Base-by-base conservation (phyloP, 2,329 filamentous ascomycete genomes). In the Fusarium praegraminearum region DNA sequence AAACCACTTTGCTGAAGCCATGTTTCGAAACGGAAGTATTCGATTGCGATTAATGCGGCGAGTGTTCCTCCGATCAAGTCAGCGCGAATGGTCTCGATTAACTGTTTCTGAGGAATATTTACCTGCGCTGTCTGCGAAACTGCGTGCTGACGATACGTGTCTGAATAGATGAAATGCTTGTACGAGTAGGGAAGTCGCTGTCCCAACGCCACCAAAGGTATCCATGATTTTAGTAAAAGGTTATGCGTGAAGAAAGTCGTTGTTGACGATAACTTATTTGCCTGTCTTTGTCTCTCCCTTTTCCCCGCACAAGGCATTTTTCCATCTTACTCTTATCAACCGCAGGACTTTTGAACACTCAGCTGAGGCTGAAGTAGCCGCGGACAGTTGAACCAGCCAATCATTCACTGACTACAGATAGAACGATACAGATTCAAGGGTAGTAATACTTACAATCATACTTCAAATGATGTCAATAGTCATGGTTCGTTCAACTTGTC, bases 211-310 rank as follows among this genome's bases (percentile, higher is more conserved):
- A 11, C 35, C 35, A 36, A 36, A 36, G 35, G 35, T 18, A 9
- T 36, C 35, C 35, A 36, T 36, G 2, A 12, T 18, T 5, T 0
- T 3, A 11, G 18, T n/a, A 6, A n/a, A n/a, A 10, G 35, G 1
- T 10, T 36, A n/a, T 5, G 2, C 20, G 20, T 22, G 20, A 22
- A 28, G 28, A 28, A 28, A 28, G 28, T 10, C 10, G 28, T 28
- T 28, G 28, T 4, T 11, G 28, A 28, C 9, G 28, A 28, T 12
- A 30, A 30, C 28, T 12, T 3, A 30, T 30, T 30, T 30, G 28
- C 1, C 0, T 30, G 11, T 12, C 28, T 30, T 10, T 12, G 12
- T 12, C 28, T 30, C 28, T 30, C 10, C 0, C 0, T 2, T 12
- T 30, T 30, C 28, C 28, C 28, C 28, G 28, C 28, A 30, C 28